Percentiles rank a stretch among this genome's conserved stretches.
These are phyloP conservation scores for Quercus gilva DNA, from an alignment of 306 rosid species.

Conservation along the genomic window DNA sequence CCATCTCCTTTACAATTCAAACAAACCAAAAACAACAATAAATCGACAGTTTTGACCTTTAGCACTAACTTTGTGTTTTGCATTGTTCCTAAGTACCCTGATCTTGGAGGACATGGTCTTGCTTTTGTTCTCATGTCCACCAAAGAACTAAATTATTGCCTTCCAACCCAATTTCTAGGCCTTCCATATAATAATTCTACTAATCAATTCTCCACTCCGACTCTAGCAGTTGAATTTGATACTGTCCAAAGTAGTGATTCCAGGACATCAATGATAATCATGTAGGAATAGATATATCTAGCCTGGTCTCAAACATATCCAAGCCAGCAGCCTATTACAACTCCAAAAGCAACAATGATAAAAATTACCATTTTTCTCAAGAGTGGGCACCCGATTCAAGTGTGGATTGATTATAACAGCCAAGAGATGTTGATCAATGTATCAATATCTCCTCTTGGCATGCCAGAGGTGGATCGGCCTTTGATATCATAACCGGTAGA, in stretches of 20 bases:
- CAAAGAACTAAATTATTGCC: slow-evolving; percentile 15
- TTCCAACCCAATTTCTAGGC: slow-evolving; percentile 26
- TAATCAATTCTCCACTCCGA: slow-evolving; percentile 1
- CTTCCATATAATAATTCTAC: slow-evolving; percentile 28
- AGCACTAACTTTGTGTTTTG: slow-evolving; percentile 32
- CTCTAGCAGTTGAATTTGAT: slow-evolving; percentile 31
- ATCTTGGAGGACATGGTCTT: slow-evolving; percentile 33
- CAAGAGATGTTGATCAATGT: slow-evolving; percentile 14
- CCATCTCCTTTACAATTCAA: slow-evolving; percentile 27
- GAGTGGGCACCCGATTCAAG: slow-evolving; percentile 27
- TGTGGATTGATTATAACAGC: slow-evolving; percentile 31
- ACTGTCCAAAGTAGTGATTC: slow-evolving; percentile 18
- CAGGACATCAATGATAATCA: slow-evolving; percentile 35
- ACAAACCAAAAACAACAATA: not conserved
- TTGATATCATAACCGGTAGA: slow-evolving; percentile 22
- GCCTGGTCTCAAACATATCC: slow-evolving; percentile 23
- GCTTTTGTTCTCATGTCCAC: slow-evolving; percentile 26
- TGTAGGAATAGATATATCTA: slow-evolving; percentile 23
- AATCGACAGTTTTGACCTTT: slow-evolving; percentile 11
- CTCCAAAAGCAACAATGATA: not conserved
- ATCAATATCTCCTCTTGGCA: slow-evolving; percentile 25
- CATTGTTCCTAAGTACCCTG: slow-evolving; percentile 29
- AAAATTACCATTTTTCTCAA: slow-evolving; percentile 6
- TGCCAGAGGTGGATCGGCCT: slow-evolving; percentile 21
- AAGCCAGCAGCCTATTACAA: slow-evolving; percentile 21